Conservation (phyloP, 306 rosid genomes). For the Cucurbita ficifolia region DNA sequence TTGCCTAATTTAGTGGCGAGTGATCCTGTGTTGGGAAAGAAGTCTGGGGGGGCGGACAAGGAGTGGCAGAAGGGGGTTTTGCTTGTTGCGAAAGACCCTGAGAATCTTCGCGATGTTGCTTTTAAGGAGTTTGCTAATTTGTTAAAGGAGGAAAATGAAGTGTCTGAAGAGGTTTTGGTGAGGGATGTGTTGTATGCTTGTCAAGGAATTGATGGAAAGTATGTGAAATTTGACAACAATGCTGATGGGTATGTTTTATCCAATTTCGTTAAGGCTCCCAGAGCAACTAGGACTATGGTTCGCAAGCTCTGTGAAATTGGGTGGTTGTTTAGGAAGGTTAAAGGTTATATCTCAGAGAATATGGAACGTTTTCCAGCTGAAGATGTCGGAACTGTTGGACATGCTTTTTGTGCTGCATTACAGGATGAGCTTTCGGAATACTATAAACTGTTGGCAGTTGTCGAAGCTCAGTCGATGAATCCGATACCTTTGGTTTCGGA, state of each 20-base stretch:
- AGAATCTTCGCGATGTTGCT: constrained; percentile 61
- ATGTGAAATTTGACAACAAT: constrained; percentile 44
- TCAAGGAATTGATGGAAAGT: constrained; percentile 81
- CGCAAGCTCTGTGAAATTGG: constrained; percentile 79
- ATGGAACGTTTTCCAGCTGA: constrained; percentile 68
- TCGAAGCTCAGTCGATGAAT: constrained; percentile 71
- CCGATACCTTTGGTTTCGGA: constrained; percentile 70
- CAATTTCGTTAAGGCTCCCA: constrained; percentile 46
- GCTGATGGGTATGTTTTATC: constrained; percentile 35
- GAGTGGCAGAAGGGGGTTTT: constrained; percentile 60
- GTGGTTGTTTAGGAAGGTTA: constrained; percentile 66
- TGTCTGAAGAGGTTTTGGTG: constrained; percentile 64
- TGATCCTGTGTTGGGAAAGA: constrained; percentile 20
- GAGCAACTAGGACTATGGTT: constrained; percentile 50
- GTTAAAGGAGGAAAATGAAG: constrained; percentile 65
- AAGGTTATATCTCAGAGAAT: constrained; percentile 45
- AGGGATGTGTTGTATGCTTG: constrained; percentile 83
- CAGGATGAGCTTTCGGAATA: constrained; percentile 89
- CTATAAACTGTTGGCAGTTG: constrained; percentile 79
- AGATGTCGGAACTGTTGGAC: constrained; percentile 83
- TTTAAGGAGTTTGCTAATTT: constrained; percentile 52
- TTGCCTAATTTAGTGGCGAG: constrained; percentile 40
- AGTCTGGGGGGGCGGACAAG: constrained; percentile 25
- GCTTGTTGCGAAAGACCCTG: constrained; percentile 51
- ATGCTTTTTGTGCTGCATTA: constrained; percentile 85